Evolutionary conservation across 169 alveolate species (phyloP).

Genomic region (Plasmodium vivax): DNA sequence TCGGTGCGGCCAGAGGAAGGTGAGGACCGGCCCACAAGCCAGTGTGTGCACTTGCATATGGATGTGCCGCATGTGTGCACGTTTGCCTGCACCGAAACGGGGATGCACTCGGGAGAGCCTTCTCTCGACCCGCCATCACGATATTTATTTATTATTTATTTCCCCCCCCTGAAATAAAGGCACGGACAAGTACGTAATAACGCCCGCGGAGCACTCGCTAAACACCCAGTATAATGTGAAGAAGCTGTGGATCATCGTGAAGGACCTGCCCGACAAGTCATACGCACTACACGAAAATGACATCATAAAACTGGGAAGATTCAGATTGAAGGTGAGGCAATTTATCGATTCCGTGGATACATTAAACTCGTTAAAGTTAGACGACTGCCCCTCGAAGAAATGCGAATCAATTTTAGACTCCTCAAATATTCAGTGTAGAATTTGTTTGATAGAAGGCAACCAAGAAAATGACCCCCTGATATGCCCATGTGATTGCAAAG

Average conservation of each 20-base stretch:
- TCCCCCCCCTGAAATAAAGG: neutral
- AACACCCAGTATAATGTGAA: slow-evolving; percentile 82
- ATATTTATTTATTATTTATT: neutral
- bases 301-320: slow-evolving; percentile 94
- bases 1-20: slow-evolving; percentile 73
- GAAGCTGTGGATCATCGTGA: slow-evolving; percentile 93
- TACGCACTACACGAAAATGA: slow-evolving; percentile 92
- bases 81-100: neutral
- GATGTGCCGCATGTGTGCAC: neutral
- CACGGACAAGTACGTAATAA: slow-evolving; percentile 75
- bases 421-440: slow-evolving; percentile 89
- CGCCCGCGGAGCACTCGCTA: slow-evolving; percentile 83
- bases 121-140: neutral
- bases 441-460: slow-evolving; percentile 93
- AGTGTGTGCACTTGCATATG: neutral
- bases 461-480: slow-evolving; percentile 90
- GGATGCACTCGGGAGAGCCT: neutral
- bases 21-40: neutral
- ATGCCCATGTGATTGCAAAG: slow-evolving; percentile 94
- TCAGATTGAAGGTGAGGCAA: slow-evolving; percentile 92
- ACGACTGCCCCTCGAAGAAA: slow-evolving; percentile 59
- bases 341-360: slow-evolving; percentile 80
- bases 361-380: slow-evolving; percentile 34
- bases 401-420: slow-evolving; percentile 44
- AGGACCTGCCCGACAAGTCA: slow-evolving; percentile 87